Base-by-base conservation (phyloP, 768 basidiomycete genomes). In the Tricholoma sp. region DNA sequence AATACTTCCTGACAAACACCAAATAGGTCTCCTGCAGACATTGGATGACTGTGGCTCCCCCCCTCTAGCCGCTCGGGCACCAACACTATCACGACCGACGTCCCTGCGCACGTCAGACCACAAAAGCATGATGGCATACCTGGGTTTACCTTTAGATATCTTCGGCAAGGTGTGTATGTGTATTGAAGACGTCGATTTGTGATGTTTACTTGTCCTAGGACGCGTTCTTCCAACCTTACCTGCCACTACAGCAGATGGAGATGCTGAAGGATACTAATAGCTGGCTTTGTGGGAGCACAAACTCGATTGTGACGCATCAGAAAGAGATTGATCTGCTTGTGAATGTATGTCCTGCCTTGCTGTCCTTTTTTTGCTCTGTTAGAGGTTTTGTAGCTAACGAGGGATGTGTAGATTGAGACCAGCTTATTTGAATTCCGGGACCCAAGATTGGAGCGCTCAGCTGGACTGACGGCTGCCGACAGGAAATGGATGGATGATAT, bases 401-500 rank as follows among this genome's bases (percentile, higher is more conserved):
- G 21, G 37, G 5, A 27, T 27, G 11, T 54, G 22, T 61, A 97
- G 94, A 86, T 91, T 32, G 97, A 98, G 66, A 88, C 85, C 0
- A 91, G 88, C 5, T 74, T 78, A 2, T 83, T 98, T 57, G 95
- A 98, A 64, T 94, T 97, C 74, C 79, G 88, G 39, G 87, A 98
- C 68, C 82, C 86, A 3, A 85, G 80, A 65, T 66, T 97, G 5
- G 94, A 96, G 62, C 80, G 89, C 27, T 75, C 86, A 32, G 83
- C 88, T 19, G 84, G 82, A 5, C 73, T 99, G 62, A 98, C 96
- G 2, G 78, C 97, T 0, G 93, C 95, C 0, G 97, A 98, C 69
- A 77, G 96, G 57, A 95, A 91, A 70, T 99, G 97, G 97, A 92
- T 98, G 82, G 95, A 98, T 66, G 94, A 96, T 63, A 85, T 96